Base-by-base conservation (phyloP, 768 basidiomycete genomes). In the Hygrophorus pudorinus region DNA sequence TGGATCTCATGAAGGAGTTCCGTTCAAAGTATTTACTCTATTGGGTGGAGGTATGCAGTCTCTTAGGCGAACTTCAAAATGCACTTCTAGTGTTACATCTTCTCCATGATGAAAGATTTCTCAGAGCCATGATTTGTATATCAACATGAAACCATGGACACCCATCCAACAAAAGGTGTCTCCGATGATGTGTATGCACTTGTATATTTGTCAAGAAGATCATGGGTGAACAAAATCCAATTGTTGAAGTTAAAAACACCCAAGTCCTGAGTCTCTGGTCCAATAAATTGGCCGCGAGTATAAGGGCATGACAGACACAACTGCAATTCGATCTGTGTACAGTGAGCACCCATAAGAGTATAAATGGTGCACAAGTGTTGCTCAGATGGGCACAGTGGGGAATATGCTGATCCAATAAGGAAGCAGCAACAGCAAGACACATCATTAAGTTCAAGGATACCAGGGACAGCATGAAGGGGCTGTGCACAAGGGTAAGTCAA, bases 231-330 rank as follows among this genome's bases (percentile, higher is more conserved):
- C 48, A 5, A 61, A 8, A 51, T 33, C 2, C 44, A 32, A 34
- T 61, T 61, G 32, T 61, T 59, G 42, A 49, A 56, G 37, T 61
- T 61, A 48, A 61, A 61, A 1, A 61, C 9, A 2, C 57, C 58
- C 1, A 55, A n/a, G 2, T 55, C 39, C 10, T 48, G 46, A 14
- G 40, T 34, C 28, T 61, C 60, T 3, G 57, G 56, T 1, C 59
- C 59, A 41, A 61, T 52, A 27, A 24, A 55, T 0, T 51, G 39
- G 10, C 47, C 48, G 4, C 30, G 37, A 13, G 28, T 10, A 17
- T 4, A n/a, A 7, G 33, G 21, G 21, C 56, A 57, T 3, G 45
- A 16, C 0, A 43, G 41, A 43, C 59, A 60, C 1, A 28, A 27
- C 47, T 60, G 56, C 7, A 55, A 14, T 38, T 55, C 31, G 13